A percentile compares a stretch with the other conserved stretches of the same genome.
phyloP scores from a whole-genome alignment of 345 rosid species.

The Moricandia arvensis region DNA sequence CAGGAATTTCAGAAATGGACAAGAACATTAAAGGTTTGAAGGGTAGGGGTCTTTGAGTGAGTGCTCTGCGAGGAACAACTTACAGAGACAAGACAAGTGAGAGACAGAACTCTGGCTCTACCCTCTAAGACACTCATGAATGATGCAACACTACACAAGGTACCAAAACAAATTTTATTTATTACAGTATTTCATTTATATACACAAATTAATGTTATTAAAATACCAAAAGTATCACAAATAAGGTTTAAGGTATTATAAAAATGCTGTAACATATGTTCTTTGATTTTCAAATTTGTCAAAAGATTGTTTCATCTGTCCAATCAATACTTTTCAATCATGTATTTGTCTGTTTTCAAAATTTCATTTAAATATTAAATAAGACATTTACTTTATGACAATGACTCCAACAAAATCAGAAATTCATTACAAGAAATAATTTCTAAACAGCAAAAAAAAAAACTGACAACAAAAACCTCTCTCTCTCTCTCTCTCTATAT shows the following conservation, averaged over 20 bases:
- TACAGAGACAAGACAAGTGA: conserved; percentile 41
- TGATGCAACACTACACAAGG: conserved; percentile 37
- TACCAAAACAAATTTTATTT: not conserved
- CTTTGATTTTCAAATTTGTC: conserved; percentile 8
- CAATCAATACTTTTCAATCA: conserved; percentile 14
- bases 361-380: not conserved
- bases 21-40: conserved; percentile 23
- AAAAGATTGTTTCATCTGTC: conserved; percentile 17
- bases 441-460: not conserved
- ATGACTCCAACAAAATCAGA: not conserved
- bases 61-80: conserved; percentile 34
- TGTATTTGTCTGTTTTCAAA: not conserved
- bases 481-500: not conserved
- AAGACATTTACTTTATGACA: conserved; percentile 13
- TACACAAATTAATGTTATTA: conserved; percentile 10
- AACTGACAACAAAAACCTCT: not conserved
- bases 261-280: conserved; percentile 11
- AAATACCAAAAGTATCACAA: not conserved
- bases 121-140: conserved; percentile 28
- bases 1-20: conserved; percentile 27
- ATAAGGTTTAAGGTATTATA: conserved; percentile 12
- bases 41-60: conserved; percentile 25
- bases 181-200: conserved; percentile 2
- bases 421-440: not conserved
- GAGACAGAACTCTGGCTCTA: conserved; percentile 39